Evolutionary conservation across 2,329 filamentous ascomycete genomes (phyloP).

Genomic region (Cladobotryum protrusum): DNA sequence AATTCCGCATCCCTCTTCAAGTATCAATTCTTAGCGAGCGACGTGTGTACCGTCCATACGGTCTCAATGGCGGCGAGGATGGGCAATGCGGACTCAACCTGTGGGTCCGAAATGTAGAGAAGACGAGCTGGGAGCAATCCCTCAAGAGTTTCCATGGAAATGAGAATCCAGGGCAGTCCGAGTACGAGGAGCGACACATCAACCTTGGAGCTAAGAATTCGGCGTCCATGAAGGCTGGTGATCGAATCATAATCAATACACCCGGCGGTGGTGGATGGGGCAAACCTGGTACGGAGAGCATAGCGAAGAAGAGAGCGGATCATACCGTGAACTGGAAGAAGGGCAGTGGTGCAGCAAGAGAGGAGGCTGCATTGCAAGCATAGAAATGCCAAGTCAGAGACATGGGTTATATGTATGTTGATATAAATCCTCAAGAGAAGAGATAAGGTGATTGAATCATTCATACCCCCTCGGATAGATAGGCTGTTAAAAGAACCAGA

Average conservation of each 20-base stretch:
- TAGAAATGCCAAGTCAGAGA: slow-evolving; percentile 19
- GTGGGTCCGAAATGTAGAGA: slow-evolving; percentile 71
- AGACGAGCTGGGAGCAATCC: slow-evolving; percentile 44
- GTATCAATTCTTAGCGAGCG: slow-evolving; percentile 73
- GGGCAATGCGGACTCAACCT: slow-evolving; percentile 75
- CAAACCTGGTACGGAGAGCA: slow-evolving; percentile 49
- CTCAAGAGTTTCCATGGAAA: slow-evolving; percentile 32
- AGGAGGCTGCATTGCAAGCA: slow-evolving; percentile 54
- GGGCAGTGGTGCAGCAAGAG: slow-evolving; percentile 50
- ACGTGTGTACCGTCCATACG: slow-evolving; percentile 60
- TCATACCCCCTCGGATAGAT: neutral
- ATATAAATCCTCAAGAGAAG: neutral
- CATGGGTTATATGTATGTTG: neutral
- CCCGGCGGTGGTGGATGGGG: slow-evolving; percentile 79
- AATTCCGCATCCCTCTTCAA: slow-evolving; percentile 70
- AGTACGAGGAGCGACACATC: slow-evolving; percentile 56
- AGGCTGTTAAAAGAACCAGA: neutral
- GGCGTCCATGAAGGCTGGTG: slow-evolving; percentile 67
- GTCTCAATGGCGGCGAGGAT: slow-evolving; percentile 75
- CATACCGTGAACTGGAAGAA: slow-evolving; percentile 46
- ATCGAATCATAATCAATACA: slow-evolving; percentile 70
- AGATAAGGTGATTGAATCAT: neutral
- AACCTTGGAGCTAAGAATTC: slow-evolving; percentile 77
- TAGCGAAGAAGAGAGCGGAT: slow-evolving; percentile 47
- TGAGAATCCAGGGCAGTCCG: slow-evolving; percentile 26